These are phyloP conservation scores for Fraxinus nigra DNA, from an alignment of 305 asterid genomes.

Conservation along the genomic window DNA sequence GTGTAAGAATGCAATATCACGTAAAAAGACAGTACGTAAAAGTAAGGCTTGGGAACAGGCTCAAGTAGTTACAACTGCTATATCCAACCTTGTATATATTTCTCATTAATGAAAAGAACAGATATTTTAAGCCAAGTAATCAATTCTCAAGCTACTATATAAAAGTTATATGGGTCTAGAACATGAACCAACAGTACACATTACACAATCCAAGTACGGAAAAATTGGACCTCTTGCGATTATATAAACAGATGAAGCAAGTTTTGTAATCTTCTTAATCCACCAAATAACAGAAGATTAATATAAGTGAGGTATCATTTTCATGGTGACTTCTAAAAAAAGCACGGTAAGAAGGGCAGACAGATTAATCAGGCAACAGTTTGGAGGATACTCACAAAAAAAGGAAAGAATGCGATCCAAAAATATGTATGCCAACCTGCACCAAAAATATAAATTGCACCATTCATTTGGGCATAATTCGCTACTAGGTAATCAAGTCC, in stretches of 20 bases:
- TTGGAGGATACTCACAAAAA: constrained; percentile 50
- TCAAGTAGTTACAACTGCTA: background rate
- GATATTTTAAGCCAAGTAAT: background rate
- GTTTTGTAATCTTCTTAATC: background rate
- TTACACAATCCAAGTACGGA: background rate
- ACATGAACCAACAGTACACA: background rate
- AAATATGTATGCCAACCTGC: constrained; percentile 97
- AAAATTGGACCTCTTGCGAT: background rate
- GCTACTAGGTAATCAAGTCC: background rate
- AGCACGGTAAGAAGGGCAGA: background rate
- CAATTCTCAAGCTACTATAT: background rate
- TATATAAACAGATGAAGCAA: background rate
- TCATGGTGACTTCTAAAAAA: background rate
- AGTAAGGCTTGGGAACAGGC: background rate
- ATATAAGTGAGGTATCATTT: background rate
- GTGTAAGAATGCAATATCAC: background rate
- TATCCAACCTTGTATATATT: background rate
- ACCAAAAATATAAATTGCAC: constrained; percentile 2
- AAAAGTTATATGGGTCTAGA: background rate
- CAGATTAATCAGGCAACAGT: background rate
- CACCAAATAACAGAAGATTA: background rate
- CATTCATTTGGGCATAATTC: background rate
- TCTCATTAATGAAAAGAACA: background rate
- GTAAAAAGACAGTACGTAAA: too few relatives aligned
- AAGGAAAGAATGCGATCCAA: constrained; percentile 86